Conservation (phyloP, 176 grass and related monocot species). For the Microstegium vimineum region DNA sequence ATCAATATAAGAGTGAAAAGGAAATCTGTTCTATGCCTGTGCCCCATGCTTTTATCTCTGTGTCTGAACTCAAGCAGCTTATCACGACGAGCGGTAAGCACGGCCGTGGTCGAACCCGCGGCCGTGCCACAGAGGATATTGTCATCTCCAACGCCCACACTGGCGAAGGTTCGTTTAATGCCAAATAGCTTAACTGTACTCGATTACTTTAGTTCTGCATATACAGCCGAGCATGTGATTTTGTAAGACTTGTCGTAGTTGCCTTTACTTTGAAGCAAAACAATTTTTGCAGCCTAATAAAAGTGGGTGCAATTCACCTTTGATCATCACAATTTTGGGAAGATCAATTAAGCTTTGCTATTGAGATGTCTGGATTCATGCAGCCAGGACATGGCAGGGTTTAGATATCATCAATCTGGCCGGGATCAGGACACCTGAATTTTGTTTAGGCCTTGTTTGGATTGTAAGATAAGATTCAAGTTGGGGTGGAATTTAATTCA, state of each 20-base stretch:
- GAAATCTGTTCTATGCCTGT: conserved; percentile 38
- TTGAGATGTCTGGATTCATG: background rate
- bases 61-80: conserved; percentile 46
- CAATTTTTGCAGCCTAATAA: background rate
- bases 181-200: background rate
- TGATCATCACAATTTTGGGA: background rate
- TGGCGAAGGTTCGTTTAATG: conserved; percentile 53
- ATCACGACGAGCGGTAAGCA: conserved; percentile 34
- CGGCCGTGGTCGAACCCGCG: conserved; percentile 35
- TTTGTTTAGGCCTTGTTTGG: no score
- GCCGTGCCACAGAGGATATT: conserved; percentile 46
- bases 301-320: background rate
- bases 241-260: background rate
- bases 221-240: background rate
- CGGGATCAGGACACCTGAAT: background rate
- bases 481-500: no score
- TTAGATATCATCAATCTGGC: background rate
- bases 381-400: background rate
- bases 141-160: conserved; percentile 43
- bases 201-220: background rate
- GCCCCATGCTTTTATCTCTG: conserved; percentile 35
- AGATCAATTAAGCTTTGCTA: background rate
- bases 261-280: background rate
- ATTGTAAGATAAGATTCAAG: no score
- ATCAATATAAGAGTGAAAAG: conserved; percentile 66